Percentiles rank a stretch among this genome's conserved stretches.
These are phyloP conservation scores for Nicotiana obtusifolia DNA, from an alignment of 257 asterid genomes.

Conservation along the genomic window DNA sequence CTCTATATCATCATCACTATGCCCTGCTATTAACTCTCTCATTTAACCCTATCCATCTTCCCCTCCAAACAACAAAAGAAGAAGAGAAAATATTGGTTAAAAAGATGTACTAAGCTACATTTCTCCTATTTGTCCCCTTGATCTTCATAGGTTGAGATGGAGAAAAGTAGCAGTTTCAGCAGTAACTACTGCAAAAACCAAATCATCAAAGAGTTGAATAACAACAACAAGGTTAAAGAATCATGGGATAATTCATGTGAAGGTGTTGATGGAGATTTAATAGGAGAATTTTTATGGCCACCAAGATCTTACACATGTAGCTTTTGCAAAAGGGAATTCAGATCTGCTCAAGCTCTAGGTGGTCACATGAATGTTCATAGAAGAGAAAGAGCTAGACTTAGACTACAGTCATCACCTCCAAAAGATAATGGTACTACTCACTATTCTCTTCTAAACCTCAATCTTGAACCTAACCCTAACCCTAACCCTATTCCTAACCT, in stretches of 20 bases:
- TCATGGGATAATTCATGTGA: slow-evolving; percentile 20
- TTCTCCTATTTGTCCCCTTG: slow-evolving; percentile 4
- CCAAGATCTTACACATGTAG: slow-evolving; percentile 79
- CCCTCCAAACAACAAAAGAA: background rate
- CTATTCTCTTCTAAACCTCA: slow-evolving; percentile 31
- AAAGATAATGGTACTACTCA: background rate
- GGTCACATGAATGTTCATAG: slow-evolving; percentile 98
- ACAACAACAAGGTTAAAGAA: slow-evolving; percentile 28
- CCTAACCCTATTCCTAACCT: slow-evolving; percentile 19
- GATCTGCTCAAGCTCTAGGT: slow-evolving; percentile 95
- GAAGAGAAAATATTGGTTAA: background rate
- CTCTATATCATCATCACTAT: slow-evolving; percentile 16
- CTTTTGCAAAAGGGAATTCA: slow-evolving; percentile 84
- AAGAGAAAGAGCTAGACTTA: slow-evolving; percentile 67
- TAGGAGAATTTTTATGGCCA: slow-evolving; percentile 75
- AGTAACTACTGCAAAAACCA: background rate
- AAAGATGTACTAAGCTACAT: background rate
- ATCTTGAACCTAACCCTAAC: slow-evolving; percentile 55
- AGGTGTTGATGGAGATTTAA: slow-evolving; percentile 35
- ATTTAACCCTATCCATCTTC: slow-evolving; percentile 3
- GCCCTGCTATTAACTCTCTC: background rate
- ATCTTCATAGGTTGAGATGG: slow-evolving; percentile 10
- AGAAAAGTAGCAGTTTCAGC: background rate
- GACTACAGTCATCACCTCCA: slow-evolving; percentile 37
- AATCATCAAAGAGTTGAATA: slow-evolving; percentile 27